A percentile compares a stretch with the other conserved stretches of the same genome.
phyloP scores from a whole-genome alignment of 2,329 filamentous ascomycete genomes.

The Colletotrichum spinosum region DNA sequence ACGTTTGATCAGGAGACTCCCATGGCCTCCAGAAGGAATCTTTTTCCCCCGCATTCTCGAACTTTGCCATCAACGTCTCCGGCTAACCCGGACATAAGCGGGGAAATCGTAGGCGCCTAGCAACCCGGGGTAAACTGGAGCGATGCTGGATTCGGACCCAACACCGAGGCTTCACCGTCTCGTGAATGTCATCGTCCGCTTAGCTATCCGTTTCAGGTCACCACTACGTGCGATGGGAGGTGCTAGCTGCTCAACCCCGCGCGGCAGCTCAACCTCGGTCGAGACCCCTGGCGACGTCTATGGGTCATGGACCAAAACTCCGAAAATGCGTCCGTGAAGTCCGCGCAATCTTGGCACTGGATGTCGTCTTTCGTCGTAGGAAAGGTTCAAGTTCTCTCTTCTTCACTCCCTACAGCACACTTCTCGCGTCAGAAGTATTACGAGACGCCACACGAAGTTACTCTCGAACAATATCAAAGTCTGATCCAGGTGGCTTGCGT shows the following conservation, averaged over 20 bases:
- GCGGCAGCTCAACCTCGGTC: constrained; percentile 1
- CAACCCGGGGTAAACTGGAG: constrained; percentile 1
- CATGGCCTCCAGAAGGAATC: too few species aligned
- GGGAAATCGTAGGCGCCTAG: constrained; percentile 8
- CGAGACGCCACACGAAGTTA: too few species aligned
- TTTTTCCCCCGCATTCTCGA: too few species aligned
- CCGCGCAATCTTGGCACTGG: too few species aligned
- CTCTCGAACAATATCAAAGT: too few species aligned
- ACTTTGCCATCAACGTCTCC: not conserved
- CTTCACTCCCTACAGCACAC: too few species aligned
- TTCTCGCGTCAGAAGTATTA: too few species aligned
- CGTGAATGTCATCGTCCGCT: too few species aligned
- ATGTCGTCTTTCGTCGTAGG: too few species aligned
- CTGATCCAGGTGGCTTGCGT: too few species aligned
- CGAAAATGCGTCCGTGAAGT: not conserved
- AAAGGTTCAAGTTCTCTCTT: too few species aligned
- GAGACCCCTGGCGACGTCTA: not conserved
- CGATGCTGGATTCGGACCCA: constrained; percentile 26
- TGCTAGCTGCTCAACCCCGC: constrained; percentile 1
- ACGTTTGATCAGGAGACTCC: too few species aligned
- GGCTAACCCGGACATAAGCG: constrained; percentile 21
- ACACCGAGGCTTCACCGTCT: constrained; percentile 15
- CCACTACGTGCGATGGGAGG: constrained; percentile 7
- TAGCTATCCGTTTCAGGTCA: constrained; percentile 11
- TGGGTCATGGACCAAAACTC: not conserved